These are phyloP conservation scores for Yamadazyma philogaea DNA, from an alignment of 805 yeast genomes.

Conservation along the genomic window DNA sequence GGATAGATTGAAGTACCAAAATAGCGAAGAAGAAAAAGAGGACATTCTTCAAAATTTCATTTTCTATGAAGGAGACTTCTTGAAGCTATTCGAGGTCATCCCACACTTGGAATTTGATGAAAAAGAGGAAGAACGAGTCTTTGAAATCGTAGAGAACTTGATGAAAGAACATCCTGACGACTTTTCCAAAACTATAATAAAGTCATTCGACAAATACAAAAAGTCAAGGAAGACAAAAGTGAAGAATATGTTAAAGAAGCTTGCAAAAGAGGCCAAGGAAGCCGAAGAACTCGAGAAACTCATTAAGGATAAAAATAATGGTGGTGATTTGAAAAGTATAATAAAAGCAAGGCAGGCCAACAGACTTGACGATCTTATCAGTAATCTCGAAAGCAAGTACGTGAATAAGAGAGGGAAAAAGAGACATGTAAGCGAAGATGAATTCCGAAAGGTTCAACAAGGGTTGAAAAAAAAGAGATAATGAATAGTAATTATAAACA, in stretches of 20 bases:
- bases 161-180: slow-evolving; percentile 37
- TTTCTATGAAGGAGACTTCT: slow-evolving; percentile 64
- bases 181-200: slow-evolving; percentile 28
- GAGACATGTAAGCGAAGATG: slow-evolving; percentile 45
- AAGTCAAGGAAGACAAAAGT: slow-evolving; percentile 48
- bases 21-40: slow-evolving; percentile 51
- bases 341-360: slow-evolving; percentile 47
- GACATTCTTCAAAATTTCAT: slow-evolving; percentile 64
- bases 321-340: slow-evolving; percentile 40
- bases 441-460: slow-evolving; percentile 46
- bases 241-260: slow-evolving; percentile 45
- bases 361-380: slow-evolving; percentile 46
- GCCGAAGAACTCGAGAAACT: slow-evolving; percentile 49
- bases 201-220: slow-evolving; percentile 50
- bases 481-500: neutral
- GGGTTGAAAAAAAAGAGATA: slow-evolving; percentile 30
- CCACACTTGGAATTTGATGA: slow-evolving; percentile 69
- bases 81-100: slow-evolving; percentile 66
- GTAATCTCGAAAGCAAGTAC: slow-evolving; percentile 50
- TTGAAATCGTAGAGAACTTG: slow-evolving; percentile 43
- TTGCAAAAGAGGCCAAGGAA: slow-evolving; percentile 64
- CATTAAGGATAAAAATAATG: slow-evolving; percentile 32
- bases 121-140: slow-evolving; percentile 61
- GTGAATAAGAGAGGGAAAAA: slow-evolving; percentile 36
- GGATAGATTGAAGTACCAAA: slow-evolving; percentile 64